phyloP scores from a whole-genome alignment of 768 basidiomycete genomes.

The Gelatoporia subvermispora region DNA sequence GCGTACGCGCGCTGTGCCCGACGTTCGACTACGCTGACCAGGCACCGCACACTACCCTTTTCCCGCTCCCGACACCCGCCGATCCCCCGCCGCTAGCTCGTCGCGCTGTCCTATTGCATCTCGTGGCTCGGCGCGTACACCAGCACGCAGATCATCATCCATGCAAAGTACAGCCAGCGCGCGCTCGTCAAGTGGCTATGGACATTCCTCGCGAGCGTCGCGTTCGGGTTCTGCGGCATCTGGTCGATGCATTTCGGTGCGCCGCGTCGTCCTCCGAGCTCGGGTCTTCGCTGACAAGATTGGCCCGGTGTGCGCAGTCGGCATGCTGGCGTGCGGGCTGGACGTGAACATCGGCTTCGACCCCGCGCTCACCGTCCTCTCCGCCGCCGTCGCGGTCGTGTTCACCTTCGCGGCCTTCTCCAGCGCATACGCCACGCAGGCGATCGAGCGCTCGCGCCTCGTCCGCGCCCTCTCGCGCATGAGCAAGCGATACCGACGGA shows the following conservation, averaged over 20 bases:
- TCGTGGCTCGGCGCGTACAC: slow-evolving; percentile 28
- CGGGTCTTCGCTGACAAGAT: neutral
- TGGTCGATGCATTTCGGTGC: slow-evolving; percentile 28
- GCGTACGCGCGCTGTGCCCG: neutral
- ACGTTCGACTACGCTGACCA: no score
- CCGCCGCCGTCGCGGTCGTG: slow-evolving; percentile 20
- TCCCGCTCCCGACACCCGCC: neutral
- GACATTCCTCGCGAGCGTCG: slow-evolving; percentile 22
- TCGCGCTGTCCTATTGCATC: slow-evolving; percentile 23
- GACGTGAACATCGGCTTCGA: slow-evolving; percentile 21
- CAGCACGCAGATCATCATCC: slow-evolving; percentile 25
- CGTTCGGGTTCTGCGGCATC: slow-evolving; percentile 25
- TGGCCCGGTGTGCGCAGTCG: slow-evolving; percentile 12
- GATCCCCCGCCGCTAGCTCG: slow-evolving; percentile 13
- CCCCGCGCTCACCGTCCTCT: slow-evolving; percentile 18
- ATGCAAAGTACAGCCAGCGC: slow-evolving; percentile 23
- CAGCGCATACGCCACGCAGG: slow-evolving; percentile 16
- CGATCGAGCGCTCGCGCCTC: slow-evolving; percentile 10
- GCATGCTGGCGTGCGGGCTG: slow-evolving; percentile 25
- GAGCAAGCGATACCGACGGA: slow-evolving; percentile 5
- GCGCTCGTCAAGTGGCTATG: slow-evolving; percentile 18
- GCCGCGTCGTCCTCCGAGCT: neutral
- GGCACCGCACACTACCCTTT: no score
- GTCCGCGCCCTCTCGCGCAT: neutral
- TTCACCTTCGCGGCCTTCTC: slow-evolving; percentile 25